A percentile compares a stretch with the other conserved stretches of the same genome.
Evolutionary conservation across 768 basidiomycete genomes (phyloP).

Genomic region (Hortiboletus flavorubellus): DNA sequence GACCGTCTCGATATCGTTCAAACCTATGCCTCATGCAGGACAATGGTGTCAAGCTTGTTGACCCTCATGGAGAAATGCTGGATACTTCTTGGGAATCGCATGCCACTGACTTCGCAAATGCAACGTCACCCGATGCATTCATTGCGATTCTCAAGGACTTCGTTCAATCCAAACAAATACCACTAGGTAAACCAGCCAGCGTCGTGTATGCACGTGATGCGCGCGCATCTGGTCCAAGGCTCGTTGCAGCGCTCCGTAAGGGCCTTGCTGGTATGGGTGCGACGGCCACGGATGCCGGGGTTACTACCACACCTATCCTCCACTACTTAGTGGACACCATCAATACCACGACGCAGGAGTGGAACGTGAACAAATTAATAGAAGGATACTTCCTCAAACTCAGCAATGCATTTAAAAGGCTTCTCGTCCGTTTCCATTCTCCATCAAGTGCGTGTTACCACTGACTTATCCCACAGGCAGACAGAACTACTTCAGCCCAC

Average conservation of each 20-base stretch:
- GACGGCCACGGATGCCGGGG: constrained; percentile 68
- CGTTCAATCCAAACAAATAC: constrained; percentile 65
- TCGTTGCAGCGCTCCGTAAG: constrained; percentile 76
- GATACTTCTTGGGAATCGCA: constrained; percentile 88
- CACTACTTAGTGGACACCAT: constrained; percentile 91
- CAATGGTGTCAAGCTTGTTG: constrained; percentile 98
- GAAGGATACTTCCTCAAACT: constrained; percentile 86
- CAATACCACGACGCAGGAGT: constrained; percentile 79
- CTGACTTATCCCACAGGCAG: constrained; percentile 41
- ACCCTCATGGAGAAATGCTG: constrained; percentile 97
- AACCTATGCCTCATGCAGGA: constrained; percentile 51
- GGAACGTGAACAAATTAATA: constrained; percentile 76
- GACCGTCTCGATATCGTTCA: not conserved
- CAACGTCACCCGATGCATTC: constrained; percentile 70
- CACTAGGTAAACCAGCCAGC: constrained; percentile 70
- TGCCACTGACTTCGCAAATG: constrained; percentile 86
- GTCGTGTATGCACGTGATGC: constrained; percentile 95
- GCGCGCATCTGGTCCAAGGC: constrained; percentile 75
- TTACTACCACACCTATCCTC: constrained; percentile 91
- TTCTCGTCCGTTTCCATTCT: constrained; percentile 60
- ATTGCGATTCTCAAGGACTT: constrained; percentile 59
- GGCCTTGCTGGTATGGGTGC: constrained; percentile 75
- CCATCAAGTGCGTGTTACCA: not conserved
- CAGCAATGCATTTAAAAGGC: constrained; percentile 74
- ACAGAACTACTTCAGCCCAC: constrained; percentile 51